These are phyloP conservation scores for Emmonsiellopsis sp. DNA, from an alignment of 2,329 filamentous ascomycete genomes.

Conservation along the genomic window DNA sequence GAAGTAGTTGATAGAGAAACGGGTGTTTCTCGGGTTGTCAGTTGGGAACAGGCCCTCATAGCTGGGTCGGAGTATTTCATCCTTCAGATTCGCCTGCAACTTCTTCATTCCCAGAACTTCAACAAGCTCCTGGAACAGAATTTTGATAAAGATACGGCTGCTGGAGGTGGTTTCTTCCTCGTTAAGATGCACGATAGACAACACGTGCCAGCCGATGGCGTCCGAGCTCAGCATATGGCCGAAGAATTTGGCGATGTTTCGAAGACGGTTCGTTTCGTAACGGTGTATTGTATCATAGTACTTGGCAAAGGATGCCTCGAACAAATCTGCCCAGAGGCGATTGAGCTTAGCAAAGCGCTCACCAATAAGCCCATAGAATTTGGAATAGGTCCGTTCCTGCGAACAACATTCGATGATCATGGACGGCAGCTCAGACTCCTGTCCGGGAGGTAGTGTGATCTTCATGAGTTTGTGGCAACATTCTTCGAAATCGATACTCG, in stretches of 20 bases:
- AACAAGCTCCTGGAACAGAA: constrained; percentile 83
- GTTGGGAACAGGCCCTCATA: constrained; percentile 82
- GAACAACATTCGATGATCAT: constrained; percentile 98
- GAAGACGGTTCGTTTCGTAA: constrained; percentile 88
- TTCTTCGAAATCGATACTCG: constrained; percentile 91
- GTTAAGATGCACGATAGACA: constrained; percentile 79
- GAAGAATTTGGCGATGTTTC: constrained; percentile 93
- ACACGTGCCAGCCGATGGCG: constrained; percentile 83
- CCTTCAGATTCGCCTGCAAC: constrained; percentile 65
- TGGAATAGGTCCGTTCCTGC: constrained; percentile 93
- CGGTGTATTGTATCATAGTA: constrained; percentile 98
- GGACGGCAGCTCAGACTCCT: constrained; percentile 82
- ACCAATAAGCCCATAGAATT: constrained; percentile 91
- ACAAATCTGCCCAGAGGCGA: constrained; percentile 85
- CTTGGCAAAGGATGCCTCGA: constrained; percentile 79
- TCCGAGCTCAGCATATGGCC: constrained; percentile 83
- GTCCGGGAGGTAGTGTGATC: constrained; percentile 74
- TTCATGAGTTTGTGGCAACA: constrained; percentile 95
- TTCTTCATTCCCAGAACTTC: constrained; percentile 80
- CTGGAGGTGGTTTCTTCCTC: constrained; percentile 96
- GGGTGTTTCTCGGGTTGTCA: constrained; percentile 80
- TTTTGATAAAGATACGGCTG: constrained; percentile 97
- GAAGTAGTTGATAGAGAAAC: constrained; percentile 99
- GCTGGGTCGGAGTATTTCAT: constrained; percentile 67
- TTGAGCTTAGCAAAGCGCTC: constrained; percentile 96